phyloP scores from a whole-genome alignment of 2,329 filamentous ascomycete species.

The Aspergillus pseudoglaucus region DNA sequence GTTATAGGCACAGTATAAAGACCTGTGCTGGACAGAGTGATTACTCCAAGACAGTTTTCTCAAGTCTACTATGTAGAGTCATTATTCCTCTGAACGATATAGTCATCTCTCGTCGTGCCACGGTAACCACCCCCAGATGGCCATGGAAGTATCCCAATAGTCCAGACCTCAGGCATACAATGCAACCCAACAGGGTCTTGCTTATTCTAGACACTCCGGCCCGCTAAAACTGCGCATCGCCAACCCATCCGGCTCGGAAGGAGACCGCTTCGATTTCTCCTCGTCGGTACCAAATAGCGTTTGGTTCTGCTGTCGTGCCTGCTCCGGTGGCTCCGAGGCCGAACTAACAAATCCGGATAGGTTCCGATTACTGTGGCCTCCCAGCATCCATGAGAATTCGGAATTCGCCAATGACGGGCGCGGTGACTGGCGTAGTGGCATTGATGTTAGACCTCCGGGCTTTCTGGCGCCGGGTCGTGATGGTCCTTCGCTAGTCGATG shows the following conservation, averaged over 20 bases:
- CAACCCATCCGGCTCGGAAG: conserved; percentile 31
- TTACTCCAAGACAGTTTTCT: no score
- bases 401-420: conserved; percentile 41
- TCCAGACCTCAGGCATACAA: no score
- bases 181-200: no score
- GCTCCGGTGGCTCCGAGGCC: conserved; percentile 39
- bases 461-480: conserved; percentile 4
- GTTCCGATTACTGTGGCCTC: conserved; percentile 30
- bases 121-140: no score
- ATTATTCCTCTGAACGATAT: no score
- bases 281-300: conserved; percentile 6
- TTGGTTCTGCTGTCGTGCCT: conserved; percentile 30
- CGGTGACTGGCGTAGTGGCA: conserved; percentile 11
- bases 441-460: neutral
- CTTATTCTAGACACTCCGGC: neutral
- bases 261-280: conserved; percentile 7
- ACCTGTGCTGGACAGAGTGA: no score
- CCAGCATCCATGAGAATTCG: conserved; percentile 47
- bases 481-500: neutral
- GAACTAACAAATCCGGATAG: conserved; percentile 42
- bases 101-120: no score
- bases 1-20: no score
- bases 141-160: no score
- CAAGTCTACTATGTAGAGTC: no score
- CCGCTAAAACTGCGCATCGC: conserved; percentile 34